Base-by-base conservation (phyloP, 768 basidiomycete genomes). In the Psilocybe sp. region DNA sequence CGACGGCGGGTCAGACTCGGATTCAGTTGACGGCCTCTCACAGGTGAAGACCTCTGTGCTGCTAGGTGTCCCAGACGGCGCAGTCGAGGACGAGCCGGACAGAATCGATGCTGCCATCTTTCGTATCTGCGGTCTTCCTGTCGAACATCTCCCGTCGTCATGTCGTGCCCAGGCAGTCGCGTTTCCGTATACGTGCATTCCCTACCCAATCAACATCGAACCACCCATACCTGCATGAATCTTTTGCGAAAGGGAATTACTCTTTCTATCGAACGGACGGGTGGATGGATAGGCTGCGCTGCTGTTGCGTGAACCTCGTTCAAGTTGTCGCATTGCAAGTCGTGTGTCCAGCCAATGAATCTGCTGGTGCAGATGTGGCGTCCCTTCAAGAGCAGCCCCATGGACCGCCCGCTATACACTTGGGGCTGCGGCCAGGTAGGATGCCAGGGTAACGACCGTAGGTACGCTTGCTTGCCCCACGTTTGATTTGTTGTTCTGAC, bases 291-390 rank as follows among this genome's bases (percentile, higher is more conserved):
- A 92, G 91, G 85, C 86, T 40, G 82, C 92, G 57, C 74, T 92
- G 58, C 77, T 82, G 46, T 76, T 79, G 40, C 71, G 69, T 60
- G 81, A 84, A 64, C 87, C 85, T 61, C 81, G 18, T 67, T 83
- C 55, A 69, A 81, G 49, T 83, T 82, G 19, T 85, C 84, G 5
- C 70, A 75, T 44, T 95, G 92, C 79, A 81, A 78, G 63, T 69
- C 76, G 44, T 96, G 92, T 70, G 72, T 75, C 10, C 67, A 73
- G 15, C 80, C 86, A 0, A 92, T 87, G 89, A 84, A 90, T 55
- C 77, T 96, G 16, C 77, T 94, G 34, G 76, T 89, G 11, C 92
- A 95, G 61, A 77, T 96, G 60, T 94, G 90, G 89, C 93, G 89
- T 65, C 93, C 93, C 0, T 82, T 94, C 57, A 87, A 93, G 61